A percentile compares a stretch with the other conserved stretches of the same genome.
Evolutionary conservation across 805 yeast genomes (phyloP).

Genomic region (Ogataea henricii): DNA sequence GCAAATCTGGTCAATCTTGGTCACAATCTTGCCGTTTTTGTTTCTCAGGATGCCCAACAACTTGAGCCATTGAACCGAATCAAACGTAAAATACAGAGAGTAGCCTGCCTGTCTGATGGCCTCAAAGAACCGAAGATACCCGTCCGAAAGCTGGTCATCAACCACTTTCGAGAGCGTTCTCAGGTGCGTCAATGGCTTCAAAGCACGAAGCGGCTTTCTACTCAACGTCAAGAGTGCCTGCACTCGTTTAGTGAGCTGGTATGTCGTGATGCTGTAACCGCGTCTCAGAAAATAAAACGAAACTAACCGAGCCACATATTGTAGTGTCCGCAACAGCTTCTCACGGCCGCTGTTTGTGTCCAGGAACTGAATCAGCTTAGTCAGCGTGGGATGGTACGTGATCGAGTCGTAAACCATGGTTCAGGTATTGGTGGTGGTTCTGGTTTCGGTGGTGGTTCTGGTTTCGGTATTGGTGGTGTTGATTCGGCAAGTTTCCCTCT

Average conservation of each 20-base stretch:
- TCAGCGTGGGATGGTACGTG: conserved; percentile 72
- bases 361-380: conserved; percentile 60
- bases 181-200: conserved; percentile 76
- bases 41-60: conserved; percentile 56
- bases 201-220: conserved; percentile 81
- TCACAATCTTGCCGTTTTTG: conserved; percentile 31
- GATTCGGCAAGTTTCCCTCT: neutral
- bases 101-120: conserved; percentile 61
- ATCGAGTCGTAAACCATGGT: conserved; percentile 69
- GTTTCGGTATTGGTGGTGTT: neutral
- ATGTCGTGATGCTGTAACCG: conserved; percentile 51
- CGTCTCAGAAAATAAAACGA: conserved; percentile 56
- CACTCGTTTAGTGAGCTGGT: conserved; percentile 53
- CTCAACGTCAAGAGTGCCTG: conserved; percentile 65
- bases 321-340: conserved; percentile 74
- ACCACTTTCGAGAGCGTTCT: conserved; percentile 66
- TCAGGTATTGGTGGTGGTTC: neutral
- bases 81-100: conserved; percentile 63
- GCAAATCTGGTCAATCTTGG: conserved; percentile 56
- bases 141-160: conserved; percentile 71
- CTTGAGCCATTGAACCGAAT: conserved; percentile 62
- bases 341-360: conserved; percentile 75
- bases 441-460: neutral
- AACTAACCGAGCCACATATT: conserved; percentile 77
- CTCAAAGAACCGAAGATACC: conserved; percentile 50